These are phyloP conservation scores for Flaveria trinervia DNA, from an alignment of 129 eudicot genomes.

Conservation along the genomic window DNA sequence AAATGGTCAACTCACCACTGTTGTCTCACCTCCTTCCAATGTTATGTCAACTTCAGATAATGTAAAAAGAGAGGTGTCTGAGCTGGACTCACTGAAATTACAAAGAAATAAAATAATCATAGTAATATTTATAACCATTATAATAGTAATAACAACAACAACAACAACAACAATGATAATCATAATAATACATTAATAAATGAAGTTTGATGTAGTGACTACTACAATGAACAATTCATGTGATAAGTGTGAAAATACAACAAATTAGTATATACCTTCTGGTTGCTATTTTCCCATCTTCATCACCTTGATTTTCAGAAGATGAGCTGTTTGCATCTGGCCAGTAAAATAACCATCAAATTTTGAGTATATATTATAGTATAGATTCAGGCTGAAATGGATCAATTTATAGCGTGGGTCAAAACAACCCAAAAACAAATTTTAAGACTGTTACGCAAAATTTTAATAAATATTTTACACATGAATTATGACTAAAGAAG, in stretches of 20 bases:
- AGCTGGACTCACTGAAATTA: conserved; percentile 56
- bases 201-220: not conserved
- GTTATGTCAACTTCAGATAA: conserved; percentile 66
- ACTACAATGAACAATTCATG: not conserved
- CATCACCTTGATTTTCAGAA: conserved; percentile 40
- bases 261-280: conserved; percentile 47
- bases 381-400: conserved; percentile 9
- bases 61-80: conserved; percentile 47
- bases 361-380: not conserved
- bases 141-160: too few relatives aligned
- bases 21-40: conserved; percentile 70
- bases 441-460: not conserved
- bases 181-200: not conserved
- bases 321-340: conserved; percentile 60
- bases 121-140: not conserved
- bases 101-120: conserved; percentile 3
- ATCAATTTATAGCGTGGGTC: not conserved
- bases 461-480: not conserved
- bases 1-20: conserved; percentile 57
- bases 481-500: not conserved
- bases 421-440: not conserved
- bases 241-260: conserved; percentile 6
- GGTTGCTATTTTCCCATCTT: conserved; percentile 44
- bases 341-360: conserved; percentile 21
- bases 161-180: too few relatives aligned